Percentiles rank a stretch among this genome's conserved stretches.
Conservation (phyloP, 2,329 filamentous ascomycete species). For the Phyllosticta paracitricarpa region DNA sequence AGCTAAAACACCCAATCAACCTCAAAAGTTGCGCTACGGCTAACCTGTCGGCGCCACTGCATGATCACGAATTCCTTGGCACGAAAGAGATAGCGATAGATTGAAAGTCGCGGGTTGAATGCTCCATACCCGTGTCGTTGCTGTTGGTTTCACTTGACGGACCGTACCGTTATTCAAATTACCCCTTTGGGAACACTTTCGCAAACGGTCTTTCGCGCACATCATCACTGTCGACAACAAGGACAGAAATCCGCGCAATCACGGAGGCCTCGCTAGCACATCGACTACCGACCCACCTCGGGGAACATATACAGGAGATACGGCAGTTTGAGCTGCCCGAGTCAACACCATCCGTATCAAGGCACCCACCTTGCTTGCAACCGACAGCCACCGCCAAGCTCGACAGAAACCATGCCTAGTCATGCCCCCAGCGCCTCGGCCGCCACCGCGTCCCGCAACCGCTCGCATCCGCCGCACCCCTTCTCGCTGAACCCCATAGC, state of each 20-base stretch:
- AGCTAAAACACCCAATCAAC: neutral
- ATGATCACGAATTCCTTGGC: neutral
- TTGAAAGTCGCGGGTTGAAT: neutral
- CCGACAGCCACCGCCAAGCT: neutral
- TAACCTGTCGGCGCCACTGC: neutral
- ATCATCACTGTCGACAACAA: neutral
- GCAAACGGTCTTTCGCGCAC: neutral
- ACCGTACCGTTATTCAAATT: neutral
- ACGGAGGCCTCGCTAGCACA: neutral
- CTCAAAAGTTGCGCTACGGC: neutral
- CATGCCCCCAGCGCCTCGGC: constrained; percentile 17
- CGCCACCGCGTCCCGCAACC: constrained; percentile 25
- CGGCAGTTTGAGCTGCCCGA: neutral
- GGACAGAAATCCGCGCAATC: neutral
- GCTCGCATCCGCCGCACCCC: constrained; percentile 31
- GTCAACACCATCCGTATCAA: neutral
- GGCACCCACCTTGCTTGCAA: neutral
- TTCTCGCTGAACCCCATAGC: constrained; percentile 34
- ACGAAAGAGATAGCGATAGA: neutral
- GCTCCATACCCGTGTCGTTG: neutral
- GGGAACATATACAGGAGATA: neutral
- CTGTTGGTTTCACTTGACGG: neutral
- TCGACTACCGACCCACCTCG: neutral
- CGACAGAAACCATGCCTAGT: neutral
- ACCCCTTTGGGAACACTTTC: neutral